These are phyloP conservation scores for Pseudonectria buxi DNA, from an alignment of 2,329 filamentous ascomycete genomes.

Conservation along the genomic window DNA sequence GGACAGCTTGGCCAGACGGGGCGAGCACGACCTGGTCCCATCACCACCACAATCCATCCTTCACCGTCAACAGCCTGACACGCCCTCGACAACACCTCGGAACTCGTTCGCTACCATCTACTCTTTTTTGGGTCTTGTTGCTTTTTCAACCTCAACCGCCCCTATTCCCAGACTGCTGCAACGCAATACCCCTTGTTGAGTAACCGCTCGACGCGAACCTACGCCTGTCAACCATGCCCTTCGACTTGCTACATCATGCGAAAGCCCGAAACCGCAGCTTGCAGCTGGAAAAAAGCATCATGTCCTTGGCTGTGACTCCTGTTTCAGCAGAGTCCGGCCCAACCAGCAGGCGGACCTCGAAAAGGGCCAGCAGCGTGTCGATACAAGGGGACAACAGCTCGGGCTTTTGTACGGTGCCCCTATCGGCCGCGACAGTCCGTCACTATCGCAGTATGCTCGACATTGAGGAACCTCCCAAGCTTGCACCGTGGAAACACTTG, in stretches of 20 bases:
- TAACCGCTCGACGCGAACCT: constrained; percentile 9
- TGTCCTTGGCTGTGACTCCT: constrained; percentile 10
- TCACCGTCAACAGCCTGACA: constrained; percentile 18
- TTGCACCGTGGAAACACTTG: constrained; percentile 37
- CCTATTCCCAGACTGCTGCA: constrained; percentile 14
- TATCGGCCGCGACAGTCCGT: constrained; percentile 14
- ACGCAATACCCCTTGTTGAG: constrained; percentile 18
- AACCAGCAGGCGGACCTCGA: constrained; percentile 13
- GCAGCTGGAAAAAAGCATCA: constrained; percentile 35
- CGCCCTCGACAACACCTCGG: constrained; percentile 25
- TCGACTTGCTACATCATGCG: constrained; percentile 37
- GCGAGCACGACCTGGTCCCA: constrained; percentile 4
- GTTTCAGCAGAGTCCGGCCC: constrained; percentile 7
- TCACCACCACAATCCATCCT: constrained; percentile 8
- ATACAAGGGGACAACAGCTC: constrained; percentile 8
- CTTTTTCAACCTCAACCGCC: constrained; percentile 7
- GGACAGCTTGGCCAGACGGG: constrained; percentile 8
- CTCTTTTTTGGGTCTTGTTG: constrained; percentile 28
- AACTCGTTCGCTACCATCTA: constrained; percentile 38
- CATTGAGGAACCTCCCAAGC: constrained; percentile 41
- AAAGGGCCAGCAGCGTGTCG: constrained; percentile 30
- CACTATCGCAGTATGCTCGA: constrained; percentile 49
- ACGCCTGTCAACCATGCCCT: constrained; percentile 29
- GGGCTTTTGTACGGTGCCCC: constrained; percentile 4
- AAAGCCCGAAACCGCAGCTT: constrained; percentile 42